A percentile compares a stretch with the other conserved stretches of the same genome.
These are phyloP conservation scores for Aureobasidium sp. DNA, from an alignment of 2,329 filamentous ascomycete genomes.

Conservation along the genomic window DNA sequence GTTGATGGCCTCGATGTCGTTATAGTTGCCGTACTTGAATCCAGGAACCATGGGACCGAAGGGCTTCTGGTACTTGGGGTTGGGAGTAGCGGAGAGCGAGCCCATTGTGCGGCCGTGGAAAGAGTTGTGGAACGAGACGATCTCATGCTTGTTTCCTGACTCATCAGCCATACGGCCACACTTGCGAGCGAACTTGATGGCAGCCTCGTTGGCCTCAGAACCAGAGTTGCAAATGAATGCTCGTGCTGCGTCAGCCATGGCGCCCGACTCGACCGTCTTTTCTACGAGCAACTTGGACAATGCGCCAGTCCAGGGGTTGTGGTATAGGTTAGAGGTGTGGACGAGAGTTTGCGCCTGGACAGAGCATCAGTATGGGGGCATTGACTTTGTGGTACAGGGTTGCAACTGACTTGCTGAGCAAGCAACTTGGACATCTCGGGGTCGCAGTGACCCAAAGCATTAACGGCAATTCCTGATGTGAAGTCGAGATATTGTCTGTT, in stretches of 20 bases:
- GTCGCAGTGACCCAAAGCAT: slow-evolving; percentile 85
- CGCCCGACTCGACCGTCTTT: slow-evolving; percentile 69
- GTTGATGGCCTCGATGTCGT: slow-evolving; percentile 66
- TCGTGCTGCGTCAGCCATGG: slow-evolving; percentile 70
- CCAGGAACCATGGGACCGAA: slow-evolving; percentile 95
- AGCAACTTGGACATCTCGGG: slow-evolving; percentile 67
- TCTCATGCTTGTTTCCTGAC: slow-evolving; percentile 59
- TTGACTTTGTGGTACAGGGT: neutral
- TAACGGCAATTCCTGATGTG: slow-evolving; percentile 93
- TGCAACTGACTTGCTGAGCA: slow-evolving; percentile 44
- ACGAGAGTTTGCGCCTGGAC: slow-evolving; percentile 57
- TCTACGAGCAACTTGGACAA: slow-evolving; percentile 80
- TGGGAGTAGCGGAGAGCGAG: slow-evolving; percentile 87
- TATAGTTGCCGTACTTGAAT: slow-evolving; percentile 79
- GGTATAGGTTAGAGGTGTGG: slow-evolving; percentile 93
- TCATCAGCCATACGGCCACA: slow-evolving; percentile 55
- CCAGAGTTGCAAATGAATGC: slow-evolving; percentile 96
- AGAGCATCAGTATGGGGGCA: neutral
- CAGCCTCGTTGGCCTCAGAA: slow-evolving; percentile 94
- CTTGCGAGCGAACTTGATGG: slow-evolving; percentile 94
- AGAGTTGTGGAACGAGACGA: slow-evolving; percentile 84
- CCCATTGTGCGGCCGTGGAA: slow-evolving; percentile 99
- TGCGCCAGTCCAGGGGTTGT: slow-evolving; percentile 90
- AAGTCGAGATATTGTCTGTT: slow-evolving; percentile 88
- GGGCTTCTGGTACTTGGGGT: slow-evolving; percentile 93